Base-by-base conservation (phyloP, 768 basidiomycete species). In the Trametes sanguinea region DNA sequence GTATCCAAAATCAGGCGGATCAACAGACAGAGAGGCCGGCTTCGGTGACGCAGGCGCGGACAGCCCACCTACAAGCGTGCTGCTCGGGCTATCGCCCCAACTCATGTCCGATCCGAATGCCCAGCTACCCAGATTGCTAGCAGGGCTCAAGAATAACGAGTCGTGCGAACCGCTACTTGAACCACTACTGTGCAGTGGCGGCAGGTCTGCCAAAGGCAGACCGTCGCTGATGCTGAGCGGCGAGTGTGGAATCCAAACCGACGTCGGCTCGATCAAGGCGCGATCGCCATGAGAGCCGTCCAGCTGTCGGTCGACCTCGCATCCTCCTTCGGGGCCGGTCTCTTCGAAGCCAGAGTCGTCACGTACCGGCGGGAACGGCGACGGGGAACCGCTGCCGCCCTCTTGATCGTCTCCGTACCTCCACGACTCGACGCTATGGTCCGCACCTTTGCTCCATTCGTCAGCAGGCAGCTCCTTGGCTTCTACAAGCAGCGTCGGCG, bases 321-420 rank as follows among this genome's bases (percentile, higher is more conserved):
- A 55, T 16, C 56, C 54, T 43, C 45, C 60, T 13, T 60, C 60
- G 17, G 67, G 58, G n/a, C 44, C 40, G 27, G 29, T 57, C 43
- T 68, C 67, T 51, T 68, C 67, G 53, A 65, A 68, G 2, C 67
- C 67, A 56, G 67, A 68, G 48, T 68, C 67, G 45, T 59, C 60
- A 61, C 64, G 67, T 46, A 61, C 51, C 45, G 67, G 67, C 33
- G 59, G 51, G 33, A 60, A 59, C 52, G 54, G 60, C 17, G 64
- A 51, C 54, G 54, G 61, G 6, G 50, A 40, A 8, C 17, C 43
- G 57, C 62, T 53, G 4, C 35, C 35, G 42, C 59, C 56, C 60
- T 54, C 51, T n/a, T 22, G 35, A 16, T 30, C 46, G 32, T 50
- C 60, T n/a, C 56, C 60, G 55, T 61, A 65, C 40, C 45, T 65